Base-by-base conservation (phyloP, 306 rosid genomes). In the Cucurbita argyrosperma region DNA sequence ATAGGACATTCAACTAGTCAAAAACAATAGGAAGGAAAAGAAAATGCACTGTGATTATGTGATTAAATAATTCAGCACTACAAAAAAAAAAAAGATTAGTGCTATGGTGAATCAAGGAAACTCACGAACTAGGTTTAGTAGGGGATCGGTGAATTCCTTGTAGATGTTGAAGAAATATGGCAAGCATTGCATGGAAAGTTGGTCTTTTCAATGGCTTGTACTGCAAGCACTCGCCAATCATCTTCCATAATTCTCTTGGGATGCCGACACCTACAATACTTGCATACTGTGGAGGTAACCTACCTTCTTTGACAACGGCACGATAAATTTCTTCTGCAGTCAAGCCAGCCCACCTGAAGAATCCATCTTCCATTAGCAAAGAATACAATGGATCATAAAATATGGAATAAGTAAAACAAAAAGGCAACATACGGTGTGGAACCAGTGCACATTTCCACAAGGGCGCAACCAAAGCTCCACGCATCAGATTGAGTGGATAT, bases 371-470 rank as follows among this genome's bases (percentile, higher is more conserved):
- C 5, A 69, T 69, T 13, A 69, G 74, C 58, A 47, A 81, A 81
- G 80, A 69, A 79, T 67, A 49, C 23, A 46, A 26, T 4, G 49
- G 43, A 7, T 58, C 26, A 69, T 26, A 46, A 67, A 43, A 49
- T 49, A 23, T 49, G 43, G 76, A 70, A 74, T 42, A 56, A 74
- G 60, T 39, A 54, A 74, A 81, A 59, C 73, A 40, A 77, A 52
- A 30, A 40, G 80, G 49, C 82, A 80, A 95, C 99, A 45, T 95
- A 95, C 99, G 99, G 99, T 76, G 87, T 85, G 80, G 99, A 83
- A 83, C 99, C 96, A 68, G 99, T 95, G 96, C 99, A 95, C 99
- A 95, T 91, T 88, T 95, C 99, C 58, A 95, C 99, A 89, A 95
- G 82, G 19, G 99, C 92, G 79, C 99, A 95, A 80, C 99, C 99